Percentiles rank a stretch among this genome's conserved stretches.
phyloP scores from a whole-genome alignment of 2,329 filamentous ascomycete genomes.

The Plenodomus tracheiphilus region DNA sequence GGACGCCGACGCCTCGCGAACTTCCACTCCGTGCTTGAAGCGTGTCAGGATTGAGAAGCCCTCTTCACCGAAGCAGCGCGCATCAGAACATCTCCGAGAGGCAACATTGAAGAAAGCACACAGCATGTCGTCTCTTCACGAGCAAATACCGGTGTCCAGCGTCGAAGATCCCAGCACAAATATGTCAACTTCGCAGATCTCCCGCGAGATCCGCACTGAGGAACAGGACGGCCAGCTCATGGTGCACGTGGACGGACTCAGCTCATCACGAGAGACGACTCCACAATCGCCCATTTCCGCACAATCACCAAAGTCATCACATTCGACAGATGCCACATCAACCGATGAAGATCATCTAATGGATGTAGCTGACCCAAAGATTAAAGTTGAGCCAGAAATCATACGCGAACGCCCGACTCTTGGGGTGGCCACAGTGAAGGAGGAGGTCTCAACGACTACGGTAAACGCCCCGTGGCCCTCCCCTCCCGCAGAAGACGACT shows the following conservation, averaged over 20 bases:
- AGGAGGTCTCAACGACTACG: slow-evolving; percentile 31
- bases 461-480: slow-evolving; percentile 35
- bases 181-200: slow-evolving; percentile 17
- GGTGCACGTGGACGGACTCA: slow-evolving; percentile 32
- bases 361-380: slow-evolving; percentile 10
- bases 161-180: slow-evolving; percentile 34
- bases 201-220: slow-evolving; percentile 34
- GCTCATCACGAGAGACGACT: slow-evolving; percentile 32
- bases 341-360: slow-evolving; percentile 32
- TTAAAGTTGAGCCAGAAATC: slow-evolving; percentile 27
- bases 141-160: slow-evolving; percentile 37
- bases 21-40: slow-evolving; percentile 18
- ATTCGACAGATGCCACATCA: slow-evolving; percentile 45
- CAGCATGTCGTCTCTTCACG: slow-evolving; percentile 35
- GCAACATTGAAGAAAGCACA: slow-evolving; percentile 37
- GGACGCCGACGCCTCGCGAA: slow-evolving; percentile 12
- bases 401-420: slow-evolving; percentile 26
- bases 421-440: slow-evolving; percentile 36
- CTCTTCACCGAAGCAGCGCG: slow-evolving; percentile 11
- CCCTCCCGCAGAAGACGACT: slow-evolving; percentile 33
- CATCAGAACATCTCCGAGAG: slow-evolving; percentile 23
- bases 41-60: slow-evolving; percentile 16
- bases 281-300: slow-evolving; percentile 31
- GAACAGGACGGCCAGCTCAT: slow-evolving; percentile 37
- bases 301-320: slow-evolving; percentile 39